Evolutionary conservation across 2,329 filamentous ascomycete genomes (phyloP).

Genomic region (Metarhizium brunneum): DNA sequence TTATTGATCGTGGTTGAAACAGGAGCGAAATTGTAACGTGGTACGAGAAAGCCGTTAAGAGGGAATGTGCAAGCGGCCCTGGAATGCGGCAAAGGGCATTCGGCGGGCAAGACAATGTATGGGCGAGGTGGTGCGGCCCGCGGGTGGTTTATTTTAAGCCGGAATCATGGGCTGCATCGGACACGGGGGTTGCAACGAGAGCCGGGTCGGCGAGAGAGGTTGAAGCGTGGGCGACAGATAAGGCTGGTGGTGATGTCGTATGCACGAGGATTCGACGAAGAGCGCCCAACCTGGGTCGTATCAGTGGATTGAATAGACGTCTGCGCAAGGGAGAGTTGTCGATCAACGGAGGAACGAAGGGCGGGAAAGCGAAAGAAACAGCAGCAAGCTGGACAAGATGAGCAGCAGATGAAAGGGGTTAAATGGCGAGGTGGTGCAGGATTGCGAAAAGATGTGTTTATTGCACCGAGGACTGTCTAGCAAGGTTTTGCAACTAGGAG

Average conservation of each 20-base stretch:
- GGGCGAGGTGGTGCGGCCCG: neutral
- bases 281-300: no score
- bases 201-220: no score
- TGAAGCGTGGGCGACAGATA: no score
- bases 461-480: no score
- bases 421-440: neutral
- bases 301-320: neutral
- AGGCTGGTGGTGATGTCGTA: neutral
- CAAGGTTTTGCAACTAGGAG: no score
- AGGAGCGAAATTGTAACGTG: neutral
- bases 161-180: neutral
- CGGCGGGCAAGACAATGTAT: neutral
- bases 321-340: neutral
- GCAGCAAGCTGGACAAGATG: neutral
- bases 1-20: neutral
- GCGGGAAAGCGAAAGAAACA: neutral
- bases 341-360: neutral
- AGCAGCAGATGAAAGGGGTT: neutral
- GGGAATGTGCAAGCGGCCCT: neutral
- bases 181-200: neutral
- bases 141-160: neutral
- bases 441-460: no score
- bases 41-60: neutral
- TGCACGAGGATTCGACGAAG: neutral
- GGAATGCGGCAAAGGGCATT: constrained; percentile 2